Evolutionary conservation across 805 yeast species (phyloP), one percentile per base, ranked within the genome.

Genomic region (Metschnikowia santaceciliae): DNA sequence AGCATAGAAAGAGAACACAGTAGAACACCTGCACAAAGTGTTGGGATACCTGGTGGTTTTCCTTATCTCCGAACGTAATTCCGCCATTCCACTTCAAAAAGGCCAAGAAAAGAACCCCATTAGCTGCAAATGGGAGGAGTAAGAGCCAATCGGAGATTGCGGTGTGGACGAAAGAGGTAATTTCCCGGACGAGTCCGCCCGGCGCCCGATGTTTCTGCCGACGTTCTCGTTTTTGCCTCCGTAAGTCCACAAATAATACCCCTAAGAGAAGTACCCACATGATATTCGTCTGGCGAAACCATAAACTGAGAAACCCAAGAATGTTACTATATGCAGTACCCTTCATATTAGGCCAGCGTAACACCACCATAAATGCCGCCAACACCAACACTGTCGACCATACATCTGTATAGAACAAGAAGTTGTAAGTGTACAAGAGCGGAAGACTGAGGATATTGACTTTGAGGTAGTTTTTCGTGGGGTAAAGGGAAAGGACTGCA

Each of bases 201-300:
- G 13, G 13, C 4, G 3, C 19, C 10, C 26, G 26, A 13, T 2
- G 3, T 1, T 17, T 6, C 3, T n/a, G 14, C 30, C 14, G 13
- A 11, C 23, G 42, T 4, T 17, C 8, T 2, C 17, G 11, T 22
- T 13, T 11, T 7, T 19, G 42, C 4, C 32, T 26, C 33, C 75
- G 66, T 45, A 71, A 66, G 58, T 85, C 90, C 26, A 87, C 64
- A 7, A 81, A 70, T 1, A 81, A 65, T 0, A 80, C 76, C 47
- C 81, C 69, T 0, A 84, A 72, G 56, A 88, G 83, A 0, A 79
- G 82, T 13, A 82, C 76, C 99, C 99, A 94, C 0, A 90, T 73
- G 33, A 94, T 83, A 61, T 94, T 94, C 0, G 99, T 94, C 61
- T 94, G 99, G 55, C 99, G 79, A 63, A 94, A 85, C 62, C 79